Conservation (phyloP, 1,284 basidiomycete species). For the Naganishia cerealis region DNA sequence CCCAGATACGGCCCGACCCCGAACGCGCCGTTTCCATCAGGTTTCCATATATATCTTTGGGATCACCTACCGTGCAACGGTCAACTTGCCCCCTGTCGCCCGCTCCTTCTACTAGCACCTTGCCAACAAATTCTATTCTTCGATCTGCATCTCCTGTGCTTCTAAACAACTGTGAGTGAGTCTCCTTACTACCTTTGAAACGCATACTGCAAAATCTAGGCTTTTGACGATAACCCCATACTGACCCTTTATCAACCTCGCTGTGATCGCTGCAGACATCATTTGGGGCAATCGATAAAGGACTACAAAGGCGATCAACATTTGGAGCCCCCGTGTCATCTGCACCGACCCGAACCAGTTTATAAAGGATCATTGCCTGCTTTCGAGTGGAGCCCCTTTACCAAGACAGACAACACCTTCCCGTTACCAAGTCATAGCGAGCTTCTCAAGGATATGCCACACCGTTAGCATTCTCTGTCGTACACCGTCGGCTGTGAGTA, state of each 20-base stretch:
- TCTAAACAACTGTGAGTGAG: not conserved
- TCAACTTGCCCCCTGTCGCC: not conserved
- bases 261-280: not conserved
- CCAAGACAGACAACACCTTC: not conserved
- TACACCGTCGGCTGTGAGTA: constrained; percentile 20
- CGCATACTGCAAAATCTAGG: constrained; percentile 1
- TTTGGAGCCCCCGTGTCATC: not conserved
- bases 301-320: constrained; percentile 2
- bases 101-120: not conserved
- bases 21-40: not conserved
- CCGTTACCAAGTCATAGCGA: not conserved
- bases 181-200: not conserved
- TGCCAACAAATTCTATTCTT: not conserved
- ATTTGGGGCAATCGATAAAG: constrained; percentile 3
- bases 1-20: not conserved
- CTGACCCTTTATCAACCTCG: not conserved
- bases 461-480: constrained; percentile 8
- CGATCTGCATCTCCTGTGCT: not conserved
- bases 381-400: constrained; percentile 1
- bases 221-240: not conserved
- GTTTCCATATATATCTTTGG: constrained; percentile 3
- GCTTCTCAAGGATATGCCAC: constrained; percentile 8
- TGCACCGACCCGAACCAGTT: not conserved
- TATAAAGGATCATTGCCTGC: not conserved
- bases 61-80: not conserved